These are phyloP conservation scores for Beauveria bassiana DNA, from an alignment of 2,329 filamentous ascomycete genomes.

Conservation along the genomic window DNA sequence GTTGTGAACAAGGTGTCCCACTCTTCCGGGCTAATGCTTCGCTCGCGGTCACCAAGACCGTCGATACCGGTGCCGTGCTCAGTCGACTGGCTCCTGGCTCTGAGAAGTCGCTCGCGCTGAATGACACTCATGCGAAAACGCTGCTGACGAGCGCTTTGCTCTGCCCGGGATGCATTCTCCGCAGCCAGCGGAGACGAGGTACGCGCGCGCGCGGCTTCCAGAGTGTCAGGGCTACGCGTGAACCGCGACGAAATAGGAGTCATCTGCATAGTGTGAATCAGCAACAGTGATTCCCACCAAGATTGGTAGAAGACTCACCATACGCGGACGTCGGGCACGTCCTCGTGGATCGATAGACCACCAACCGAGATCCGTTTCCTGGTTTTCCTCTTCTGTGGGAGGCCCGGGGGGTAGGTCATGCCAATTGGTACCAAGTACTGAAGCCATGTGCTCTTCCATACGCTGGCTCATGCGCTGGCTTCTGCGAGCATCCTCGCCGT, in stretches of 20 bases:
- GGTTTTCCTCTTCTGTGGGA: constrained; percentile 12
- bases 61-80: constrained; percentile 37
- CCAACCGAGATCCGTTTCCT: constrained; percentile 17
- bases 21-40: constrained; percentile 68
- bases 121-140: neutral
- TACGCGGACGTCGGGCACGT: constrained; percentile 15
- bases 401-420: constrained; percentile 11
- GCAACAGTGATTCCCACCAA: constrained; percentile 33
- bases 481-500: constrained; percentile 18
- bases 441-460: constrained; percentile 22
- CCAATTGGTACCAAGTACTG: constrained; percentile 17
- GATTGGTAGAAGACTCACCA: constrained; percentile 15
- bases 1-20: constrained; percentile 81
- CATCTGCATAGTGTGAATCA: constrained; percentile 46
- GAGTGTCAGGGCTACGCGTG: constrained; percentile 7
- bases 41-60: constrained; percentile 75
- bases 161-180: neutral
- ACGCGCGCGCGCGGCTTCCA: neutral
- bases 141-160: neutral
- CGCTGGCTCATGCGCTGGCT: constrained; percentile 13
- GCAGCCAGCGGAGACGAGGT: neutral
- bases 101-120: neutral
- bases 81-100: constrained; percentile 1
- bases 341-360: constrained; percentile 19
- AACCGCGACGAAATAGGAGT: constrained; percentile 8